Base-by-base conservation (phyloP, 2,329 filamentous ascomycete genomes). In the Stylonectria norvegica region DNA sequence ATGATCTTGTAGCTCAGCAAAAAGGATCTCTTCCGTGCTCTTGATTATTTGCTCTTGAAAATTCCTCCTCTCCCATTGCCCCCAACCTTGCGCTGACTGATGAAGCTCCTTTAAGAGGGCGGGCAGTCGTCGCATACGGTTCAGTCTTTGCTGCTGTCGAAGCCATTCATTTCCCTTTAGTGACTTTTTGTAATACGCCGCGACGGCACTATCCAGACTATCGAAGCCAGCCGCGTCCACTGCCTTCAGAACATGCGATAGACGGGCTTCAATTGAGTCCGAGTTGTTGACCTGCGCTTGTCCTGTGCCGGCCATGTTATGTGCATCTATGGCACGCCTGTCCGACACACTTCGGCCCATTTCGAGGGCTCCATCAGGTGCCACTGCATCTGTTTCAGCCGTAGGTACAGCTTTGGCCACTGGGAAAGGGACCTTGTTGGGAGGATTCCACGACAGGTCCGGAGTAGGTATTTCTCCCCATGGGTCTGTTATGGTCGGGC, bases 11-110 rank as follows among this genome's bases (percentile, higher is more conserved):
- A 30, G 27, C 27, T 30, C 27, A 14, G 27, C 27, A 30, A 30
- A 10, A 15, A 30, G 27, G 14, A 30, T 30, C 9, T 30, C 27
- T 30, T 30, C 27, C 27, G 27, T 30, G 27, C 27, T 30, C 27
- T 30, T 30, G 27, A 30, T 30, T 9, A 30, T 15, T 30, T 30
- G 27, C 9, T 30, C 27, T 30, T 30, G 27, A 15, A 30, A 30
- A 15, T 15, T 30, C 15, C 27, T 30, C 27, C 27, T 9, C 14
- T 30, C 9, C 27, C 27, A 30, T 30, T 30, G 27, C 6, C 27
- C 27, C 27, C 27, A 30, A 14, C 27, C 27, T 30, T 30, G 27
- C 27, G 27, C 8, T 30, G 27, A 9, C 8, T 10, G 8, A 15
- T 30, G 27, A 14, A 30, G 27, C 14, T 30, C 27, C 14, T 30